Evolutionary conservation across 371 early-diverging fungal genomes (phyloP), one percentile per base, ranked within the genome.

Genomic region (Batkoa obscura): DNA sequence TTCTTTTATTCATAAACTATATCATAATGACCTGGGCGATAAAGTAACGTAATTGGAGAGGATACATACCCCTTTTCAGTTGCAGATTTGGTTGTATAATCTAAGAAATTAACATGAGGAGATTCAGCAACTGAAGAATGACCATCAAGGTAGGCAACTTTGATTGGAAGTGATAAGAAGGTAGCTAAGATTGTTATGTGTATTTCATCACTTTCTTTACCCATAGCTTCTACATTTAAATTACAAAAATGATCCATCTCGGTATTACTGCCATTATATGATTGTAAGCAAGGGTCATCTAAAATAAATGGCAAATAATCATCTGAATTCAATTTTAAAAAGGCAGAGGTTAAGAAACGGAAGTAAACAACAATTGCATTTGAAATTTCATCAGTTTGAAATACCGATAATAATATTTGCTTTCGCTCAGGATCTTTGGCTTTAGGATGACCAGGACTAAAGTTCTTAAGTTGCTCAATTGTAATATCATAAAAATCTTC

Each of bases 301-400:
- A 73, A 70, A 9, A 81, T 52, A 45, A 81, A 84, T 0, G 81
- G 81, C 42, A 71, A 72, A 60, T 80, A 83, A 50, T 81, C 80
- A 3, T 77, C 78, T 42, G 71, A 59, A 60, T 81, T 73, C 4
- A 69, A 61, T 59, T 78, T 76, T 35, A 84, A 64, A 62, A 72
- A 80, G 0, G 82, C 84, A 1, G 81, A 79, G 6, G 80, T 69
- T 23, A 81, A 63, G 50, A 81, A 71, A 9, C 84, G 73, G 30
- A 81, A 64, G 57, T 76, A 72, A 69, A 77, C 76, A 3, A 84
- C 80, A 59, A 81, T 76, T 8, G 75, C 70, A 60, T 84, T 84
- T 36, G 76, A 75, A 45, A 73, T 66, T 48, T 79, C 76, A 52
- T 75, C 74, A 1, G 69, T 69, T 57, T 80, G 81, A 60, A 80